Evolutionary conservation across 225 moss, liverwort and hornwort genomes (phyloP).

Genomic region (Antitrichia curtipendula): DNA sequence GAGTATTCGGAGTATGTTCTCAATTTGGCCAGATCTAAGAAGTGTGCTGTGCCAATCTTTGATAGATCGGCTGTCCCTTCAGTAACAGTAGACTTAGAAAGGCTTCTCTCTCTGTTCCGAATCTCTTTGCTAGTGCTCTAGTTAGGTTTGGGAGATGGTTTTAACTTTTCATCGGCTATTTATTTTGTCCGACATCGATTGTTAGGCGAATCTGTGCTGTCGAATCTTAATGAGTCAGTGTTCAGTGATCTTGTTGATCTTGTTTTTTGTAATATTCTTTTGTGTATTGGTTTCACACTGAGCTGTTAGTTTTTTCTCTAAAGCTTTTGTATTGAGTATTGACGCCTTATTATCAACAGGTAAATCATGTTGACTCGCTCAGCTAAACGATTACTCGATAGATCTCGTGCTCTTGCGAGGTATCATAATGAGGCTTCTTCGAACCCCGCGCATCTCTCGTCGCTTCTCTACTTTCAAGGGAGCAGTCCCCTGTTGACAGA

Average conservation of each 20-base stretch:
- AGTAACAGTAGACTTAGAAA: background rate
- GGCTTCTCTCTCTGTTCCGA: background rate
- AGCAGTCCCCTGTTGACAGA: background rate
- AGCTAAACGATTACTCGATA: constrained; percentile 1
- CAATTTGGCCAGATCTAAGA: background rate
- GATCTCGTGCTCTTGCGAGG: background rate
- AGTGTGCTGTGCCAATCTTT: background rate
- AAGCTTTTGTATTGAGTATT: background rate
- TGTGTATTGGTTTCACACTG: background rate
- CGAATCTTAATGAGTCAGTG: background rate
- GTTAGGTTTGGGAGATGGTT: background rate
- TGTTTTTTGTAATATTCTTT: background rate
- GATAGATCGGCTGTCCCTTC: background rate
- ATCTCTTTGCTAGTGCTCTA: background rate
- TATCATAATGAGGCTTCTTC: background rate
- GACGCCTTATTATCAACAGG: background rate
- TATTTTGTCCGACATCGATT: background rate
- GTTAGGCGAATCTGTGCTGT: background rate
- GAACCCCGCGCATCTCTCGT: background rate
- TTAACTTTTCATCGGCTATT: background rate
- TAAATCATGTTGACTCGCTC: constrained; percentile 30
- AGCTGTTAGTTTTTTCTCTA: background rate
- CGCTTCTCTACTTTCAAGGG: background rate
- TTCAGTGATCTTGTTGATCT: background rate
- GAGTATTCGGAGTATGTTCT: background rate